Conservation (phyloP, 2,329 filamentous ascomycete genomes). For the Neopestalotiopsis rosae region DNA sequence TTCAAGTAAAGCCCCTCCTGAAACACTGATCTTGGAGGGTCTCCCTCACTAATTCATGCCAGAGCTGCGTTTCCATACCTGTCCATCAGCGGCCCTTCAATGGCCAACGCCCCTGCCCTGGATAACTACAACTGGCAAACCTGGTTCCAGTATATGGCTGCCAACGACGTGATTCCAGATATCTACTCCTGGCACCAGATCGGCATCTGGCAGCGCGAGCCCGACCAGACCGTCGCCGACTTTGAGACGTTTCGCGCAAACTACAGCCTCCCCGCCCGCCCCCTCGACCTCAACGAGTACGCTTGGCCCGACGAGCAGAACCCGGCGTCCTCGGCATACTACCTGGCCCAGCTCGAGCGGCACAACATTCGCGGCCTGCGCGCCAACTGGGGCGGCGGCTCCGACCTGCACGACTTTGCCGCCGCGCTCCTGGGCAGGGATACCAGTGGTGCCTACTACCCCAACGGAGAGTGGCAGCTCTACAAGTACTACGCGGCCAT, state of each 20-base stretch:
- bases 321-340: constrained; percentile 47
- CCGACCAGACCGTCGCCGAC: neutral
- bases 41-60: neutral
- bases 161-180: neutral
- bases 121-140: neutral
- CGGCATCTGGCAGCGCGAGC: neutral
- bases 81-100: neutral
- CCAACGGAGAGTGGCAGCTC: constrained; percentile 10
- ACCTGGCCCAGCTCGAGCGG: constrained; percentile 52
- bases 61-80: neutral
- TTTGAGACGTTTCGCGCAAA: neutral
- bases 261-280: constrained; percentile 33
- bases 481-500: constrained; percentile 8
- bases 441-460: neutral
- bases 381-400: constrained; percentile 50
- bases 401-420: constrained; percentile 48
- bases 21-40: neutral
- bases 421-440: constrained; percentile 44
- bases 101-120: neutral
- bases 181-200: neutral
- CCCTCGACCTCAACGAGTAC: constrained; percentile 56
- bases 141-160: neutral
- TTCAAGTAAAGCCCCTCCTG: neutral
- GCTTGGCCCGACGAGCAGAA: constrained; percentile 45
- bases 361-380: constrained; percentile 46